These are phyloP conservation scores for Haberlea rhodopensis DNA, from an alignment of 257 asterid genomes.

Conservation along the genomic window DNA sequence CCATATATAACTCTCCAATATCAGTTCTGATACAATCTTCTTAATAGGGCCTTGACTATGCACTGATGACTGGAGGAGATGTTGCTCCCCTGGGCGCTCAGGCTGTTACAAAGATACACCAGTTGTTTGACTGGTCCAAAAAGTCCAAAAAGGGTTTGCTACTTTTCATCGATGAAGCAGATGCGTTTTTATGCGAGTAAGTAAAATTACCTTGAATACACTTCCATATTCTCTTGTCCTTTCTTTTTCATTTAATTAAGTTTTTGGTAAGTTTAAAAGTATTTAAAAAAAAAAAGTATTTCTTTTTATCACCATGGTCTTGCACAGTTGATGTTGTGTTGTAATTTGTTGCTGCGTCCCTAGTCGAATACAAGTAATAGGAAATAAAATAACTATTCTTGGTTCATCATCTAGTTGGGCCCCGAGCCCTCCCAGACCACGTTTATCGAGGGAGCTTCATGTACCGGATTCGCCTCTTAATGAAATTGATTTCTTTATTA, in stretches of 20 bases:
- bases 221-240: not conserved
- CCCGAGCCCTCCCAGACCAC: no score
- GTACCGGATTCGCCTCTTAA: no score
- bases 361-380: not conserved
- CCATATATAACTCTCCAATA: not conserved
- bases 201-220: constrained; percentile 30
- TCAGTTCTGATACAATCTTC: constrained; percentile 25
- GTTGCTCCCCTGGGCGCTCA: constrained; percentile 93
- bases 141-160: constrained; percentile 82
- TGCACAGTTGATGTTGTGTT: not conserved
- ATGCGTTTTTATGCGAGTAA: constrained; percentile 99
- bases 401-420: no score
- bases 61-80: constrained; percentile 99
- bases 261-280: no score
- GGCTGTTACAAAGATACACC: constrained; percentile 98
- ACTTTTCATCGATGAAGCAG: constrained; percentile 97
- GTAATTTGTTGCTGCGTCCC: not conserved
- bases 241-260: no score
- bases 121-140: constrained; percentile 90
- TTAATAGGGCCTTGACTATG: constrained; percentile 88
- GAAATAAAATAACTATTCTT: no score
- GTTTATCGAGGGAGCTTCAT: no score
- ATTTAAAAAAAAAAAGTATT: no score
- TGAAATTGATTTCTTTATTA: not conserved
- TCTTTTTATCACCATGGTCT: not conserved